phyloP scores from a whole-genome alignment of 768 basidiomycete genomes.

The Coprinopsis strossmayeri region DNA sequence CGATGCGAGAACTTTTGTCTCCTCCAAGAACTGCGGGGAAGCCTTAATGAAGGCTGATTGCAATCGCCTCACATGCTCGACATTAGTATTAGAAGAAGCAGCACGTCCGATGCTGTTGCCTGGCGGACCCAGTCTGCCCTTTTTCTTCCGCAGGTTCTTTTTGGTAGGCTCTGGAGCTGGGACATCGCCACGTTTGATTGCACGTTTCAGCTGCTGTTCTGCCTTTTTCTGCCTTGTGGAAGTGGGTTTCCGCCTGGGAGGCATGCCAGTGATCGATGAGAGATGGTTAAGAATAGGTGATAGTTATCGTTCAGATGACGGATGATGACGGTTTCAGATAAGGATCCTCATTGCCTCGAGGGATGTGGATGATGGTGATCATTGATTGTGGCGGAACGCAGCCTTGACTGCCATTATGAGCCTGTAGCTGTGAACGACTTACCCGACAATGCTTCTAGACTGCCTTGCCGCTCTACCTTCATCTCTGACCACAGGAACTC shows the following conservation, averaged over 20 bases:
- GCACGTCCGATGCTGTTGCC: slow-evolving; percentile 21
- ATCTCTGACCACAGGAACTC: too few relatives aligned
- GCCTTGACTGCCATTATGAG: slow-evolving; percentile 1
- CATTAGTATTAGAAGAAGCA: slow-evolving; percentile 19
- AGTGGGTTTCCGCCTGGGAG: slow-evolving; percentile 42
- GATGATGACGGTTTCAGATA: too few relatives aligned
- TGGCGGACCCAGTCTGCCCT: slow-evolving; percentile 25
- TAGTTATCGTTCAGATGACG: neutral
- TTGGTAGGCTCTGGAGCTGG: slow-evolving; percentile 30
- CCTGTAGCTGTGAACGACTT: too few relatives aligned
- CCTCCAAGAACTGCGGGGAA: slow-evolving; percentile 51
- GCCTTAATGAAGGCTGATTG: slow-evolving; percentile 69
- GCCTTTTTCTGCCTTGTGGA: slow-evolving; percentile 68
- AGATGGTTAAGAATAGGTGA: neutral
- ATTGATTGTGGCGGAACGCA: neutral
- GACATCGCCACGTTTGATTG: slow-evolving; percentile 75
- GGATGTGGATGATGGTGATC: too few relatives aligned
- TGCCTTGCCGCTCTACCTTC: neutral
- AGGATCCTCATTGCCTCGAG: too few relatives aligned
- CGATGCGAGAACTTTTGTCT: slow-evolving; percentile 51
- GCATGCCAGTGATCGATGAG: slow-evolving; percentile 20
- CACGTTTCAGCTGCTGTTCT: slow-evolving; percentile 72
- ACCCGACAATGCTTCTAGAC: too few relatives aligned
- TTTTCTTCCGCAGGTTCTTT: slow-evolving; percentile 20
- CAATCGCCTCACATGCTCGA: slow-evolving; percentile 42